These are phyloP conservation scores for Pezicula radicicola DNA, from an alignment of 2,329 filamentous ascomycete genomes.

Conservation along the genomic window DNA sequence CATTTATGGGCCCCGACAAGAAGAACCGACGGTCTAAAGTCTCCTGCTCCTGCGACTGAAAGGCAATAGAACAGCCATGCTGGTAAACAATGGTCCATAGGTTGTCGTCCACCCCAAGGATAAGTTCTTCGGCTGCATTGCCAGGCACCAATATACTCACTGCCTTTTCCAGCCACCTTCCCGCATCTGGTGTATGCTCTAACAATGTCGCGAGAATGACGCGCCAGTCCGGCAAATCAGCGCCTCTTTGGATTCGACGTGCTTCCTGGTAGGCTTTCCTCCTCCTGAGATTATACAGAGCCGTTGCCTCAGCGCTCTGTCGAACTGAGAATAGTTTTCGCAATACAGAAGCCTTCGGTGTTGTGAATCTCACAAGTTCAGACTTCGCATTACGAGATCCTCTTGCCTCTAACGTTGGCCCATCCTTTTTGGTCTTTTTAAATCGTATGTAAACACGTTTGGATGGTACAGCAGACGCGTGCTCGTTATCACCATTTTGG, in stretches of 20 bases:
- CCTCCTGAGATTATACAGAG: neutral
- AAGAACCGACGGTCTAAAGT: constrained; percentile 8
- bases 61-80: constrained; percentile 15
- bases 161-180: constrained; percentile 15
- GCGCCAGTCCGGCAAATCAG: constrained; percentile 18
- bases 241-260: constrained; percentile 1
- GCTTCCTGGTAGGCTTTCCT: constrained; percentile 7
- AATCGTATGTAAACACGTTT: neutral
- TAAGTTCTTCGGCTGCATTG: constrained; percentile 1
- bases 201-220: constrained; percentile 12
- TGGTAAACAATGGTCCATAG: constrained; percentile 15
- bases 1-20: constrained; percentile 16
- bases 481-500: neutral
- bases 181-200: constrained; percentile 13
- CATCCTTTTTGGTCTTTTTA: neutral
- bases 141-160: constrained; percentile 13
- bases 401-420: neutral
- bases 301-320: neutral
- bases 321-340: neutral
- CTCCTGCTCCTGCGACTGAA: neutral
- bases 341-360: neutral
- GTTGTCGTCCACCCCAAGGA: constrained; percentile 17
- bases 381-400: neutral
- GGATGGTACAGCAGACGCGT: no score
- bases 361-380: neutral